Evolutionary conservation across 2,329 filamentous ascomycete genomes (phyloP), one percentile per base, ranked within the genome.

Genomic region (Hypoxylon sp.): DNA sequence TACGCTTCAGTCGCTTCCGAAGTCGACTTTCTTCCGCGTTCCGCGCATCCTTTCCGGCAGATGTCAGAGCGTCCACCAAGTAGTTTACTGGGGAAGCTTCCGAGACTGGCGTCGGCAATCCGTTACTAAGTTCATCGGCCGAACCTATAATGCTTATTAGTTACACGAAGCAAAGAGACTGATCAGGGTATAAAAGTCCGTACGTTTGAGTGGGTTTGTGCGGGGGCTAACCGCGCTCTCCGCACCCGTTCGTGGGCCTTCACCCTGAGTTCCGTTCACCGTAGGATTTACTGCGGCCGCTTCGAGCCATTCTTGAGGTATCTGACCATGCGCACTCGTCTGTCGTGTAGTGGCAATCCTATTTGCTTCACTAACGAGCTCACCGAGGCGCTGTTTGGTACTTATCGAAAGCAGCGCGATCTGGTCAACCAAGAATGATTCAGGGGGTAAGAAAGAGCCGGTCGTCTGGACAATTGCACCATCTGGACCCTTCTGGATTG

Each of bases 351-450:
- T 85, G 2, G 93, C 88, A 50, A 97, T 81, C 8, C 86, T 86
- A 61, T 90, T 88, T 10, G 93, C 90, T 74, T 97, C 94, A 76
- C 95, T 92, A 2, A 98, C 77, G 31, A 98, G 81, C 11, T 90
- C 88, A 59, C 92, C 87, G 40, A 98, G 74, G 30, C 94, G 88
- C 73, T 97, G 92, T 77, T 95, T 93, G 8, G 93, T 90, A 17
- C 93, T 92, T 63, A 98, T 86, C 5, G 94, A 96, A 64, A 98
- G 79, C 14, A 98, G 84, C 27, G 93, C 92, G 49, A 98, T 82
- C 72, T 98, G 92, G 68, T 97, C 94, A 13, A 92, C 91, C 35
- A 97, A 83, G 60, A 88, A 90, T 1, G 92, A 89, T 48, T 94
- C 92, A 37, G 91, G 89, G 0, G 96, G 88, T 40, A 97, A 88